Base-by-base conservation (phyloP, 169 alveolate genomes). In the Eimeria praecox region DNA sequence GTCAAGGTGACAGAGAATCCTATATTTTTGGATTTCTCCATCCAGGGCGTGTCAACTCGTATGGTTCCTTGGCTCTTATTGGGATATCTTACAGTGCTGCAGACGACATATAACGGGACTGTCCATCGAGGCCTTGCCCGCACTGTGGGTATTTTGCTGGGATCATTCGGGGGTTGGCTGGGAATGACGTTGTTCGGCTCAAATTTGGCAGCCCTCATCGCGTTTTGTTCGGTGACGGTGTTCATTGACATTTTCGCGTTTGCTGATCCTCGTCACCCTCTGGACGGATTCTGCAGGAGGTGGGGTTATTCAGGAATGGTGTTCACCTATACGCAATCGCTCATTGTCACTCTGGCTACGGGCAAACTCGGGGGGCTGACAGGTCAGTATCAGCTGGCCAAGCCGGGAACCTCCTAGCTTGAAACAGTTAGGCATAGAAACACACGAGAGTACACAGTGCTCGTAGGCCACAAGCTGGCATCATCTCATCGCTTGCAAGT, bases 301-400 rank as follows among this genome's bases (percentile, higher is more conserved):
- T 92, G 95, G 95, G 95, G 95, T 16, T 92, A 92, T 56, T 54
- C 91, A 14, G 95, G 95, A 64, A 80, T 92, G 83, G 95, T 92
- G 35, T 92, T 77, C 91, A 92, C 95, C 4, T 92, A 92, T 75
- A 92, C 95, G 30, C 95, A 92, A 69, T 59, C 73, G 42, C 95
- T 92, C 54, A 78, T 92, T 42, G 91, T 92, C 35, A 83, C 91
- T 2, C 64, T 92, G 40, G 91, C 92, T 2, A 35, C 75, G 54
- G 92, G 85, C 35, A 40, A 56, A 3, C 52, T 92, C 30, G 95
- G 95, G 24, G 95, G 95, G 24, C n/a, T 92, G 80, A 92, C 95
- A 42, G 95, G 95, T 89, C 66, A n/a, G 83, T 49, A 69, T 54
- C 35, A 3, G 33, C 27, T 22, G 38, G 4, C 87, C 22, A 10